These are phyloP conservation scores for Russula brevipes DNA, from an alignment of 768 basidiomycete species.

Conservation along the genomic window DNA sequence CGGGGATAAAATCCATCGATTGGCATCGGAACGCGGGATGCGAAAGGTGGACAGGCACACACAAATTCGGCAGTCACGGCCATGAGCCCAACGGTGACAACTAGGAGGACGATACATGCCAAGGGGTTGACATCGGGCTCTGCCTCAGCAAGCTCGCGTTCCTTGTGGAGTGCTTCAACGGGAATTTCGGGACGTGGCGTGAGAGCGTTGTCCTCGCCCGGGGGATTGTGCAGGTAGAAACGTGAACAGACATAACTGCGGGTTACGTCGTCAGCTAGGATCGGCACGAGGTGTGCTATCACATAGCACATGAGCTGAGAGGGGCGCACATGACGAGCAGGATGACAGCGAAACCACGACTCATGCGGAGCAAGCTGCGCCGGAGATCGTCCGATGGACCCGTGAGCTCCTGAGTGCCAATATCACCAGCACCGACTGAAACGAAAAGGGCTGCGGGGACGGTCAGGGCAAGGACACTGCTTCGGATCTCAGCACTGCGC, in stretches of 20 bases:
- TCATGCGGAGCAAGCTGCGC: too few relatives aligned
- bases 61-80: constrained; percentile 70
- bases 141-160: constrained; percentile 39
- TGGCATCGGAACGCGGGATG: not conserved
- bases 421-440: constrained; percentile 44
- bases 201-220: constrained; percentile 50
- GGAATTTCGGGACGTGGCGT: constrained; percentile 40
- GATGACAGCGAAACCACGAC: too few relatives aligned
- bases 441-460: constrained; percentile 67
- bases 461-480: constrained; percentile 56
- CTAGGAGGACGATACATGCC: constrained; percentile 51
- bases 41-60: constrained; percentile 23
- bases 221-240: constrained; percentile 66
- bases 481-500: not conserved
- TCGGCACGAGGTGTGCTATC: not conserved
- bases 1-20: not conserved
- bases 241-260: constrained; percentile 60
- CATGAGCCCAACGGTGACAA: constrained; percentile 53
- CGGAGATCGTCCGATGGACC: too few relatives aligned
- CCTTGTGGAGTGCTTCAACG: constrained; percentile 28
- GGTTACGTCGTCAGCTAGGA: not conserved
- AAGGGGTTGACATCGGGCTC: constrained; percentile 61
- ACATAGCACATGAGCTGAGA: too few relatives aligned
- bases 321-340: too few relatives aligned
- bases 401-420: constrained; percentile 14